Base-by-base conservation (phyloP, 140 eudicot species). In the Senecio squalidus region DNA sequence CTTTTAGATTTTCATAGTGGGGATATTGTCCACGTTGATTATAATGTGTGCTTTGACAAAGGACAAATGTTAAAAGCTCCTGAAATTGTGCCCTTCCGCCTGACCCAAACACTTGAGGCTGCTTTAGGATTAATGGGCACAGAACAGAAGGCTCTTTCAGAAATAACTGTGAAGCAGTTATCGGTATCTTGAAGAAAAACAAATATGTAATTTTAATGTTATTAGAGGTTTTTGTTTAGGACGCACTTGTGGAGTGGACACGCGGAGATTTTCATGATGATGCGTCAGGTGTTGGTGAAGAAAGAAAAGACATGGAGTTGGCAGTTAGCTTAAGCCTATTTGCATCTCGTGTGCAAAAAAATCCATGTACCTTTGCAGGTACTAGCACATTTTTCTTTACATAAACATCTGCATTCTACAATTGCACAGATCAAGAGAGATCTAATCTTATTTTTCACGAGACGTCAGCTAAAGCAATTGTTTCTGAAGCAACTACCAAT, bases 161-260 rank as follows among this genome's bases (percentile, higher is more conserved):
- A 74, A 78, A 78, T 22, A 82, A 82, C 60, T 93, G 96, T 80
- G 99, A 93, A 81, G 82, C 90, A 62, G 85, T 93, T 73, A 82
- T 93, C 66, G 80, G 85, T 64, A 77, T 74, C 73, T 73, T 93
- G 64, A 93, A 81, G 82, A 78, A 80, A 70, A 93, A 93, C 58
- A 93, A 93, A 81, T 96, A 93, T 70, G 81, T 88, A 39, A 68
- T 93, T 44, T 78, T 93, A 61, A 93, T 93, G 99, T 54, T 93
- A 64, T 65, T 93, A 48, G 99, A 87, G 70, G 95, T 82, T 54
- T 93, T 93, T 67, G 88, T 88, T 34, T 93, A 96, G 99, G 99
- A 93, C 70, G 96, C 99, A 11, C 99, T 93, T 66, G 99, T 88
- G 73, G 99, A 93, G 62, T 93, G 99, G 99, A 93, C 99, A 34